A percentile compares a stretch with the other conserved stretches of the same genome.
Conservation (phyloP, 1,284 basidiomycete genomes). For the Malassezia obtusa region DNA sequence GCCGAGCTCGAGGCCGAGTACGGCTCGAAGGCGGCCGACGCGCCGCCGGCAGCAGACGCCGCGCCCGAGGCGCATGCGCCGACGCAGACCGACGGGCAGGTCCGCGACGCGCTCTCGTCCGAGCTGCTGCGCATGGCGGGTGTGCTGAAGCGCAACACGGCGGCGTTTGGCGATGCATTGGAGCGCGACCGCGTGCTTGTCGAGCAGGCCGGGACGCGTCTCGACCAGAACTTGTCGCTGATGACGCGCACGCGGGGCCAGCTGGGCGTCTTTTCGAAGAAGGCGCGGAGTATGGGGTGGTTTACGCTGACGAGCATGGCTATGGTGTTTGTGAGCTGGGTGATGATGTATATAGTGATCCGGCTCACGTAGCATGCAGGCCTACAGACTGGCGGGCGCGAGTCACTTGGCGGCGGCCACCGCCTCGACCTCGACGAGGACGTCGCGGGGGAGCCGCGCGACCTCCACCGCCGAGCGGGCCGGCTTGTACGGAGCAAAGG, state of each 20-base stretch:
- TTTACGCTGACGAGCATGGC: constrained; percentile 36
- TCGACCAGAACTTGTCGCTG: constrained; percentile 36
- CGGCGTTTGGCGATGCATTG: constrained; percentile 38
- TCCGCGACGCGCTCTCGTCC: constrained; percentile 40
- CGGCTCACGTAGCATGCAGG: constrained; percentile 26
- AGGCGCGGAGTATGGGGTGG: constrained; percentile 44
- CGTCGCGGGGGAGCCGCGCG: constrained; percentile 64
- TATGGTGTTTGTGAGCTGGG: constrained; percentile 40
- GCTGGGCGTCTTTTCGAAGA: constrained; percentile 38
- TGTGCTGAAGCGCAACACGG: constrained; percentile 35
- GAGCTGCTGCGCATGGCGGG: constrained; percentile 46
- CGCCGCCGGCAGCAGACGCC: background rate
- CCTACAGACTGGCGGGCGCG: background rate
- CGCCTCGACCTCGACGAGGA: constrained; percentile 82
- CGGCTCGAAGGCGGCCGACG: background rate
- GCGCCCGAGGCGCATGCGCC: no score
- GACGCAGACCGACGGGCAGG: constrained; percentile 24
- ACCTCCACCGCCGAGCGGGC: constrained; percentile 68
- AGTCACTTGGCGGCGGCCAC: constrained; percentile 54
- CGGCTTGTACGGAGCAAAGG: constrained; percentile 60
- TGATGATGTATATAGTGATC: constrained; percentile 44
- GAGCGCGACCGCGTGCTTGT: constrained; percentile 42
- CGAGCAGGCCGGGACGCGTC: constrained; percentile 30
- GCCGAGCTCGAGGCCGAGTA: background rate
- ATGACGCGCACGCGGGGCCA: constrained; percentile 45